Evolutionary conservation across 192 early-diverging fungal species (phyloP).

Genomic region (Chytriomyces hyalinus): DNA sequence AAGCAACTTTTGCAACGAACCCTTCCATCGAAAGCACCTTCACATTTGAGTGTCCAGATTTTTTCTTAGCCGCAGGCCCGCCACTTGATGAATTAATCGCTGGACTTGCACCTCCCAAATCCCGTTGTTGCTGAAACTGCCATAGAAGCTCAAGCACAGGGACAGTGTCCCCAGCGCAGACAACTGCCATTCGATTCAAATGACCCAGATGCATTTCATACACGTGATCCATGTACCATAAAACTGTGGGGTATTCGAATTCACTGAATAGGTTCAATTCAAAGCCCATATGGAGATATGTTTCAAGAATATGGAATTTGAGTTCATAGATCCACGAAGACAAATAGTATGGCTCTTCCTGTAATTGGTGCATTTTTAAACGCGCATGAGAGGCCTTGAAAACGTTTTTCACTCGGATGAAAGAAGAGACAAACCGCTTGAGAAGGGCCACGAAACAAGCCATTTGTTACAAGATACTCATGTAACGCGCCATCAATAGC

Average conservation of each 20-base stretch:
- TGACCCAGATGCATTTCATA: conserved; percentile 25
- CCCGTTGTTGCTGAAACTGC: conserved; percentile 22
- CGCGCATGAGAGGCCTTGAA: background rate
- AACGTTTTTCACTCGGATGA: background rate
- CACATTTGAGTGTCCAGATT: background rate
- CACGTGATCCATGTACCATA: conserved; percentile 32
- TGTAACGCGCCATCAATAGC: conserved; percentile 21
- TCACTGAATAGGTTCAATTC: conserved; percentile 35
- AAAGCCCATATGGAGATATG: conserved; percentile 33
- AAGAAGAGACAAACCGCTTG: background rate
- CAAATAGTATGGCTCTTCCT: conserved; percentile 24
- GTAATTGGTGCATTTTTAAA: background rate
- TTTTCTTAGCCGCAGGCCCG: conserved; percentile 5
- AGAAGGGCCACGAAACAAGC: conserved; percentile 7
- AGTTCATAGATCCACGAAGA: conserved; percentile 35
- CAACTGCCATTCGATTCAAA: background rate
- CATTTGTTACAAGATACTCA: conserved; percentile 3
- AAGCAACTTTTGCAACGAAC: conserved; percentile 2
- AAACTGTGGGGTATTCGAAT: conserved; percentile 33
- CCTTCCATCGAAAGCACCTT: conserved; percentile 10
- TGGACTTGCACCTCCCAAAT: background rate
- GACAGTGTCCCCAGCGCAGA: background rate
- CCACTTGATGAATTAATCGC: background rate
- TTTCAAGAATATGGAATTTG: conserved; percentile 26
- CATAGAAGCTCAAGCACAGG: conserved; percentile 21